These are phyloP conservation scores for Przewalskia tangutica DNA, from an alignment of 257 asterid species.

Conservation along the genomic window DNA sequence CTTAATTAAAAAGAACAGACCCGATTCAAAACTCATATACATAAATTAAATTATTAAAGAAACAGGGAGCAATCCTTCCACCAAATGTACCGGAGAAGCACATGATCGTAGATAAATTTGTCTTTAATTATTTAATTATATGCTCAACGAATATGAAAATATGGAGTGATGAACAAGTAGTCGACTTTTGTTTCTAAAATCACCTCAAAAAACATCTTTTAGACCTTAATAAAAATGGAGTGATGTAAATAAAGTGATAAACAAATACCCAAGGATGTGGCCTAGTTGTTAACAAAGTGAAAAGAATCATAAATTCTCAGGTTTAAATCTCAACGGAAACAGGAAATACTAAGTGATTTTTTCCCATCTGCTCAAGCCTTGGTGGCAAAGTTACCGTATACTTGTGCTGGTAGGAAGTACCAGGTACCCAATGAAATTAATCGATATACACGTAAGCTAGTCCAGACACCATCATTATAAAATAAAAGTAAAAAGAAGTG, in stretches of 20 bases:
- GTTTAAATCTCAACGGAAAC: not conserved
- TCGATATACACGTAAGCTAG: fast-evolving
- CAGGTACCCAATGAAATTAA: fast-evolving
- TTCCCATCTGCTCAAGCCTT: not conserved
- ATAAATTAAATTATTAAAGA: too few species aligned
- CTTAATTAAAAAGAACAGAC: too few species aligned
- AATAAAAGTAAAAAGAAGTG: not conserved
- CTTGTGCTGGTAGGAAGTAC: fast-evolving
- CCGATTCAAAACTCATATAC: too few species aligned
- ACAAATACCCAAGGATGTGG: not conserved
- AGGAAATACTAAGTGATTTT: not conserved
- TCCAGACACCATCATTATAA: not conserved
- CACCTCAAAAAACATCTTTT: not conserved
- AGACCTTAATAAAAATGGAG: not conserved
- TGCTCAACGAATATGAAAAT: too few species aligned
- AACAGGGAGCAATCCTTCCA: too few species aligned
- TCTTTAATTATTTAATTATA: too few species aligned
- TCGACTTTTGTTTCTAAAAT: not conserved
- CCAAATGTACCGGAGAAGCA: too few species aligned
- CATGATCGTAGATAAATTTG: too few species aligned
- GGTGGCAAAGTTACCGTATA: not conserved
- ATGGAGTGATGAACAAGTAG: too few species aligned
- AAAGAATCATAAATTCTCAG: not conserved
- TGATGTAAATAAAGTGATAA: not conserved
- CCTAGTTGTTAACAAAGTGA: not conserved